Conservation (phyloP, 2,329 filamentous ascomycete species). For the Plectosphaerella sp. region DNA sequence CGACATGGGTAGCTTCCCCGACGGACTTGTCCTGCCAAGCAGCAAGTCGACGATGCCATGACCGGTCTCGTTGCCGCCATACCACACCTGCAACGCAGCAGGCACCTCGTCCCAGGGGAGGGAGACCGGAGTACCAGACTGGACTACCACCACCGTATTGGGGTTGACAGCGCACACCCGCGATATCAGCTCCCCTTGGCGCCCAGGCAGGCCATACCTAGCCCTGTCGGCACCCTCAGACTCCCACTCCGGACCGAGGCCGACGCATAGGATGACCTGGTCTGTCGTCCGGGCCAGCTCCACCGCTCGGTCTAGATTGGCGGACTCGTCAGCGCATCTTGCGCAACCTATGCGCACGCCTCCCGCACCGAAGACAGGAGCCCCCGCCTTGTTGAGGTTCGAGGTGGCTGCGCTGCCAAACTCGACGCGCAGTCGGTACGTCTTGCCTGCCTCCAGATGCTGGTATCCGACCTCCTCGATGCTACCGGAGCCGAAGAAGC, state of each 20-base stretch:
- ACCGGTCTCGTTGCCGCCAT: constrained; percentile 18
- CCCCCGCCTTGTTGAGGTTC: constrained; percentile 16
- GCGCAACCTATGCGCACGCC: constrained; percentile 18
- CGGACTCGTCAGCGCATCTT: constrained; percentile 15
- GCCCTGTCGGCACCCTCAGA: constrained; percentile 70
- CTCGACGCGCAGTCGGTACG: constrained; percentile 12
- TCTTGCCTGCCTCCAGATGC: constrained; percentile 6
- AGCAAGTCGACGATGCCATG: constrained; percentile 50
- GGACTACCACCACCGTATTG: constrained; percentile 52
- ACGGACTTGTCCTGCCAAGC: constrained; percentile 22
- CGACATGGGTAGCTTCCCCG: constrained; percentile 69
- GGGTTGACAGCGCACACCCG: constrained; percentile 60
- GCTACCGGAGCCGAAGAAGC: constrained; percentile 15
- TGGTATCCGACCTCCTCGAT: constrained; percentile 3
- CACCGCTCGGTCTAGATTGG: constrained; percentile 8
- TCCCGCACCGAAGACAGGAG: constrained; percentile 21
- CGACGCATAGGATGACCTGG: constrained; percentile 49
- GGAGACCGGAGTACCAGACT: constrained; percentile 52
- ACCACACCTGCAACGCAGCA: constrained; percentile 18
- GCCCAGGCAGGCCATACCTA: constrained; percentile 56
- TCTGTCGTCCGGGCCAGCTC: constrained; percentile 48
- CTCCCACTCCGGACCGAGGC: constrained; percentile 68
- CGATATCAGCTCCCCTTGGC: constrained; percentile 58
- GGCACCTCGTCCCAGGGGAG: constrained; percentile 46
- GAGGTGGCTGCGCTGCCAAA: constrained; percentile 21